phyloP scores from a whole-genome alignment of 2,329 filamentous ascomycete genomes.

The Sporothrix euskadiensis region DNA sequence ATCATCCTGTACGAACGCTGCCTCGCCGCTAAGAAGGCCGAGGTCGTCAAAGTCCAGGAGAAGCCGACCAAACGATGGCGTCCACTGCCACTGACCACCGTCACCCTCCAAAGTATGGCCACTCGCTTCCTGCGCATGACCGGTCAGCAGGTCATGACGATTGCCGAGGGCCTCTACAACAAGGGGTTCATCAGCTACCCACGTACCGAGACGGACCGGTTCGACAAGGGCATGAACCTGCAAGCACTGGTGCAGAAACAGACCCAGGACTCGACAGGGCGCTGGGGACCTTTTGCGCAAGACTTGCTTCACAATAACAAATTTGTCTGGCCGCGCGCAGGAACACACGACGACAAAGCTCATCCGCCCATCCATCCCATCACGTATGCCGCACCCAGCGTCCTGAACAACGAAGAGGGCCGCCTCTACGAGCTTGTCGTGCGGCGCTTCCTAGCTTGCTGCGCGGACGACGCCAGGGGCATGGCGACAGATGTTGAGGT shows the following conservation, averaged over 20 bases:
- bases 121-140: conserved; percentile 87
- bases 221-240: conserved; percentile 86
- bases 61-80: conserved; percentile 95
- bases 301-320: conserved; percentile 66
- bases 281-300: conserved; percentile 82
- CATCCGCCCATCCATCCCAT: conserved; percentile 97
- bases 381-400: conserved; percentile 69
- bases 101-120: conserved; percentile 94
- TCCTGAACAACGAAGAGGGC: conserved; percentile 66
- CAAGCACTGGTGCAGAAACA: conserved; percentile 80
- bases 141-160: conserved; percentile 84
- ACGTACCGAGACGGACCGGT: conserved; percentile 94
- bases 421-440: conserved; percentile 91
- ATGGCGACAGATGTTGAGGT: conserved; percentile 83
- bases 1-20: conserved; percentile 85
- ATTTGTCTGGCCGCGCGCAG: conserved; percentile 79
- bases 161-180: conserved; percentile 85
- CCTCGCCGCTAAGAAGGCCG: conserved; percentile 71
- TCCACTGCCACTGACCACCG: conserved; percentile 88
- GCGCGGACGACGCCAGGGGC: conserved; percentile 89
- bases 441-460: conserved; percentile 90
- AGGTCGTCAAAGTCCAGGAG: conserved; percentile 80
- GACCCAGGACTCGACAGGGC: conserved; percentile 60
- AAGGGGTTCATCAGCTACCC: conserved; percentile 97
- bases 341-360: conserved; percentile 90